These are phyloP conservation scores for Colletotrichum endophyticum DNA, from an alignment of 2,329 filamentous ascomycete genomes.

Conservation along the genomic window DNA sequence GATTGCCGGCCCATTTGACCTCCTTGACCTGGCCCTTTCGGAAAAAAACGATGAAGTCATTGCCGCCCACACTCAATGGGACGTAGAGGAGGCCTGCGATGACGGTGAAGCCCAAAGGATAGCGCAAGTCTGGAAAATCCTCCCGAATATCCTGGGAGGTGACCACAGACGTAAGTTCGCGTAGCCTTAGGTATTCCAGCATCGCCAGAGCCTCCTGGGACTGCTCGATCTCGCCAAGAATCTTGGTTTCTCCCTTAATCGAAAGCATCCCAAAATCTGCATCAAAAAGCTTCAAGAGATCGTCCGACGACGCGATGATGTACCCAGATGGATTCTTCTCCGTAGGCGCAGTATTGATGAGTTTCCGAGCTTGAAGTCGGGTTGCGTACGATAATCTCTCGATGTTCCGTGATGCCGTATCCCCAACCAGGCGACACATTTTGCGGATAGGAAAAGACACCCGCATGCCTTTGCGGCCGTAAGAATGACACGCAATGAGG, in stretches of 20 bases:
- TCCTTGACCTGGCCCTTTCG: slow-evolving; percentile 76
- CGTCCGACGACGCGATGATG: slow-evolving; percentile 88
- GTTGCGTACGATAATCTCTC: slow-evolving; percentile 87
- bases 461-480: slow-evolving; percentile 80
- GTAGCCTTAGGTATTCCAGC: slow-evolving; percentile 83
- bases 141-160: slow-evolving; percentile 76
- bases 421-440: slow-evolving; percentile 87
- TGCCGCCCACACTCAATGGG: slow-evolving; percentile 75
- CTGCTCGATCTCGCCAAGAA: slow-evolving; percentile 75
- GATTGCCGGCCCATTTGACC: slow-evolving; percentile 87
- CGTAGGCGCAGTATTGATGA: slow-evolving; percentile 85
- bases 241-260: slow-evolving; percentile 87
- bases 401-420: slow-evolving; percentile 85
- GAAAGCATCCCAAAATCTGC: slow-evolving; percentile 87
- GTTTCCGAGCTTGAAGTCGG: slow-evolving; percentile 81
- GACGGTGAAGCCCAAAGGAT: slow-evolving; percentile 77
- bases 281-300: slow-evolving; percentile 82
- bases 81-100: slow-evolving; percentile 84
- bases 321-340: slow-evolving; percentile 86
- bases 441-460: slow-evolving; percentile 91
- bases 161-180: slow-evolving; percentile 74
- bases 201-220: slow-evolving; percentile 84
- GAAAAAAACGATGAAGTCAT: slow-evolving; percentile 91
- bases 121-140: slow-evolving; percentile 83
- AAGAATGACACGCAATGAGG: slow-evolving; percentile 84